phyloP scores from a whole-genome alignment of 495 filamentous ascomycete species.

The Diplogelasinospora grovesii region DNA sequence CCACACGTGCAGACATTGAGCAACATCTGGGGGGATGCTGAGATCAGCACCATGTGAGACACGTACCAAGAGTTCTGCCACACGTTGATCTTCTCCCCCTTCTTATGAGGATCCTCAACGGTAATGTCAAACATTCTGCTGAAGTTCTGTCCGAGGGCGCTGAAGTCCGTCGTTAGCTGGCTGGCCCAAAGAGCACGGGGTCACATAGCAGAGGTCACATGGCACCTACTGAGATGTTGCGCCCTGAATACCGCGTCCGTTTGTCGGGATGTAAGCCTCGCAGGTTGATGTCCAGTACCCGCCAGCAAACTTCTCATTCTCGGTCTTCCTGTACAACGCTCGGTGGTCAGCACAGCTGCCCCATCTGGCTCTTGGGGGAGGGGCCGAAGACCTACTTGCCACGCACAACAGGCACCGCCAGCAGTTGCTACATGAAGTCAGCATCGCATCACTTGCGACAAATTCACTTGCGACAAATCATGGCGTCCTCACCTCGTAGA shows the following conservation, averaged over 20 bases:
- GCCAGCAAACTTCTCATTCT: constrained; percentile 96
- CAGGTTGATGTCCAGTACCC: constrained; percentile 92
- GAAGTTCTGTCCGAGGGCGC: constrained; percentile 94
- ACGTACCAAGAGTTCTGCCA: constrained; percentile 99
- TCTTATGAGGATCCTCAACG: constrained; percentile 72
- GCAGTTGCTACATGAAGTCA: too few relatives aligned
- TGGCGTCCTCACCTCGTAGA: too few relatives aligned
- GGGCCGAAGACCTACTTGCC: constrained; percentile 46
- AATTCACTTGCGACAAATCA: too few relatives aligned
- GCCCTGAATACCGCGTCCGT: constrained; percentile 93
- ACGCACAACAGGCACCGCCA: constrained; percentile 88
- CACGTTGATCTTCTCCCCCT: constrained; percentile 53
- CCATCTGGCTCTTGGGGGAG: neutral
- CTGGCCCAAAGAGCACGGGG: too few relatives aligned
- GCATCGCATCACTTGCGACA: too few relatives aligned
- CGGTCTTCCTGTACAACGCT: constrained; percentile 55
- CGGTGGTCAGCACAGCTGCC: neutral
- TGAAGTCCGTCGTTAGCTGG: too few relatives aligned
- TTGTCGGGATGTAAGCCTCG: constrained; percentile 90
- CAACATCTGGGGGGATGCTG: too few relatives aligned
- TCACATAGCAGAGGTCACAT: too few relatives aligned
- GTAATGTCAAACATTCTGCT: constrained; percentile 97
- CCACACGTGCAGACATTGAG: too few relatives aligned
- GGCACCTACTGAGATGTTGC: constrained; percentile 92
- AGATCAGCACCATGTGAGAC: too few relatives aligned